Evolutionary conservation across 768 basidiomycete species (phyloP).

Genomic region (Multifurca ochricompacta): DNA sequence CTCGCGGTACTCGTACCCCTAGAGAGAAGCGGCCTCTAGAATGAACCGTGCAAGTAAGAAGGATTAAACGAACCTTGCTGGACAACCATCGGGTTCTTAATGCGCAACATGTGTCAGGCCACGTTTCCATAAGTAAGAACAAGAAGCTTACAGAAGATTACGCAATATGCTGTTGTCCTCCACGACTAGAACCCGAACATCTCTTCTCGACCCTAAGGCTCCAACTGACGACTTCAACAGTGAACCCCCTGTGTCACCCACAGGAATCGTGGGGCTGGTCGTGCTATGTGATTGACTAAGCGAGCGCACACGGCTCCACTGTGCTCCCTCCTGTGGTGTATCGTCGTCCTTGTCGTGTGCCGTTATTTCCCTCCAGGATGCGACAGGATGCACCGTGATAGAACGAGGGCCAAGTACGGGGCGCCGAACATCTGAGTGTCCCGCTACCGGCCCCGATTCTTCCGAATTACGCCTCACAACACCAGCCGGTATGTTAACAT

Average conservation of each 20-base stretch:
- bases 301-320: constrained; percentile 11
- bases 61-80: constrained; percentile 35
- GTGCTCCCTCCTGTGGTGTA: constrained; percentile 19
- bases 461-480: constrained; percentile 42
- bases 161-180: constrained; percentile 89
- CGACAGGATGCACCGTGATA: constrained; percentile 38
- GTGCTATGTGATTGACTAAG: constrained; percentile 20
- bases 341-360: constrained; percentile 33
- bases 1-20: constrained; percentile 70
- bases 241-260: constrained; percentile 53
- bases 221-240: constrained; percentile 62
- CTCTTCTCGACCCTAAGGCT: constrained; percentile 37
- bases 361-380: constrained; percentile 31
- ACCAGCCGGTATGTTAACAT: not conserved
- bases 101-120: constrained; percentile 10
- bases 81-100: constrained; percentile 58
- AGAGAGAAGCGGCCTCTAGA: not conserved
- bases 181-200: constrained; percentile 68
- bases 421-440: constrained; percentile 25
- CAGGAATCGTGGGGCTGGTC: constrained; percentile 39
- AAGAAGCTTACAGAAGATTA: constrained; percentile 60
- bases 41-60: not conserved
- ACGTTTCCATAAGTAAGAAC: not conserved
- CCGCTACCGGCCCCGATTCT: constrained; percentile 24
- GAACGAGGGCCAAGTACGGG: constrained; percentile 50